Base-by-base conservation (phyloP, 139 green algal genomes). In the Zygnema circumcarinatum region DNA sequence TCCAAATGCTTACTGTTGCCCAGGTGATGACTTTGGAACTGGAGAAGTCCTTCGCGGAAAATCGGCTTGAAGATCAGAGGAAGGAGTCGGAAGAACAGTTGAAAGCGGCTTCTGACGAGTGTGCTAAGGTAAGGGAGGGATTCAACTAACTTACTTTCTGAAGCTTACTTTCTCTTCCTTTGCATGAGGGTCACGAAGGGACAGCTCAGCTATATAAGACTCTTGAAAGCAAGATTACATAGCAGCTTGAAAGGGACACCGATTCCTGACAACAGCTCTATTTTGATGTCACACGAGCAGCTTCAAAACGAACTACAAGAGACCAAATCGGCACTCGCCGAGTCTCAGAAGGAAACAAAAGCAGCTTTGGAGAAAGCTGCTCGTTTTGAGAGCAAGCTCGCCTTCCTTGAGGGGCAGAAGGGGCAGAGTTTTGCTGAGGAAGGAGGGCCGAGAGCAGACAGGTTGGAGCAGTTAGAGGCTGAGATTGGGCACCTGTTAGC, bases 21-120 rank as follows among this genome's bases (percentile, higher is more conserved):
- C 83, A 89, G 2, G 53, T 96, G 52, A 40, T 81, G 20, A 84
- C 94, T 42, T 78, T 94, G 69, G 82, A 94, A 79, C 88, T 89
- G 41, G 88, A 94, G 76, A 94, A 94, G 36, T 79, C 35, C n/a
- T 83, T 93, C 2, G 94, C 96, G 92, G 84, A 94, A 81, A 84
- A 67, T 38, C 74, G 82, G 79, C 80, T 89, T 31, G 76, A 87
- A 67, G 69, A 85, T 68, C 75, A 95, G 42, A 88, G 52, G 40
- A 85, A 93, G 21, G 32, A 87, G 33, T 89, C 92, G 2, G 68
- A 92, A 36, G 32, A 56, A 20, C 74, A 81, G 0, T 47, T 31
- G 32, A 53, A 7, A 81, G 0, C 0, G 33, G 2, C 74, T 67
- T 81, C 16, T 21, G 0, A 31, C 2, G 39, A 68, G 0, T 21